Percentiles rank a stretch among this genome's conserved stretches.
phyloP scores from a whole-genome alignment of 352 stramenopile species.

The Ochromonadaceae sp. region DNA sequence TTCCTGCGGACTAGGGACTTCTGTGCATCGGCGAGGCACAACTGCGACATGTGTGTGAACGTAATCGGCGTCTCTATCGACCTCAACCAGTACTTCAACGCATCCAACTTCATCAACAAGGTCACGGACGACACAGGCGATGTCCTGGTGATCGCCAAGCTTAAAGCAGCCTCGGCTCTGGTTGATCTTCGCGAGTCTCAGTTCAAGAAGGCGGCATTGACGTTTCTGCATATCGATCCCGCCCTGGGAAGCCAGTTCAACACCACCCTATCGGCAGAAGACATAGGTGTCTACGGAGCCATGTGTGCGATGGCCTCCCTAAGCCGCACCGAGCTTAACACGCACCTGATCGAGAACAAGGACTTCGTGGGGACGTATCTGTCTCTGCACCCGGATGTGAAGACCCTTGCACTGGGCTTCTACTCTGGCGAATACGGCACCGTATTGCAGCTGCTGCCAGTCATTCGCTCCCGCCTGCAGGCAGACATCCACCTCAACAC shows the following conservation, averaged over 20 bases:
- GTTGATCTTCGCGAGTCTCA: neutral
- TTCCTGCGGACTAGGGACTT: neutral
- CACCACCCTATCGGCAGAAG: neutral
- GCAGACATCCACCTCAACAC: neutral
- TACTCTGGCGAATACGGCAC: neutral
- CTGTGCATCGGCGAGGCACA: neutral
- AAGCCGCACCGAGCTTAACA: neutral
- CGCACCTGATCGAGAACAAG: neutral
- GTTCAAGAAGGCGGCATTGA: neutral
- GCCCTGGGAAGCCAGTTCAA: neutral
- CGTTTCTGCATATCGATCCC: neutral
- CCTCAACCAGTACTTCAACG: neutral
- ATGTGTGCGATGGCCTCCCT: neutral
- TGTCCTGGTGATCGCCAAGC: neutral
- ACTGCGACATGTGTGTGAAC: neutral
- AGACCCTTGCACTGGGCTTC: neutral
- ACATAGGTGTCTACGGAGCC: neutral
- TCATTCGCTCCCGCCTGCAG: neutral
- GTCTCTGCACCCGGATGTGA: neutral
- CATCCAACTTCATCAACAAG: neutral
- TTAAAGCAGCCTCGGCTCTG: neutral
- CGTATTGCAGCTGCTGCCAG: neutral
- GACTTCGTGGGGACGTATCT: neutral
- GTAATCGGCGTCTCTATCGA: neutral
- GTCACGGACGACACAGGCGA: neutral